These are phyloP conservation scores for Pyrenophora graminea DNA, from an alignment of 2,329 filamentous ascomycete species.

Conservation along the genomic window DNA sequence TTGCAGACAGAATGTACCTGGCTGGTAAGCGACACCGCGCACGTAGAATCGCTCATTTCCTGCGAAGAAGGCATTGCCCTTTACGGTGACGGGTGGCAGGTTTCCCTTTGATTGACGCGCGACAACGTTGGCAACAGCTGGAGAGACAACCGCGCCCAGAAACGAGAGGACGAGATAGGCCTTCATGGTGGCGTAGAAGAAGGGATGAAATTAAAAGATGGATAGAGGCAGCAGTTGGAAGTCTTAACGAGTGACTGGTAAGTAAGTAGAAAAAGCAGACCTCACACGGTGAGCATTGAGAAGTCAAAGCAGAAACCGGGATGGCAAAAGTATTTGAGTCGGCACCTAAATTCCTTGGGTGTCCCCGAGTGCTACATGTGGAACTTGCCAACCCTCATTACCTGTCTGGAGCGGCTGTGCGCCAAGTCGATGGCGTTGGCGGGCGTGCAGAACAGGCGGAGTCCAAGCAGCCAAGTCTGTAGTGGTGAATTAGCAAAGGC, in stretches of 20 bases:
- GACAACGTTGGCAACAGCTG: constrained; percentile 30
- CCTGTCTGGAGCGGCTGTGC: constrained; percentile 33
- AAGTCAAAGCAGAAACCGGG: constrained; percentile 21
- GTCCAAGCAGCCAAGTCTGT: constrained; percentile 38
- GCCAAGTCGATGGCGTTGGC: constrained; percentile 42
- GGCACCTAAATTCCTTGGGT: constrained; percentile 34
- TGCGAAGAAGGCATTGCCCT: constrained; percentile 68
- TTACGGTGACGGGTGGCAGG: constrained; percentile 60
- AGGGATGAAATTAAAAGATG: constrained; percentile 34
- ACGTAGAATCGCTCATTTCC: constrained; percentile 64
- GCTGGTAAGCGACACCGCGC: constrained; percentile 68
- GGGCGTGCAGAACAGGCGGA: constrained; percentile 29
- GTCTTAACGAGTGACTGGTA: constrained; percentile 46
- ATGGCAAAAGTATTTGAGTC: constrained; percentile 38
- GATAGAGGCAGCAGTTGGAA: constrained; percentile 26
- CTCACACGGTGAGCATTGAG: constrained; percentile 36
- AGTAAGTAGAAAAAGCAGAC: constrained; percentile 27
- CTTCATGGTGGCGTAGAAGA: constrained; percentile 35
- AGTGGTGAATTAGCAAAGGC: constrained; percentile 32
- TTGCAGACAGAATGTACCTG: constrained; percentile 52
- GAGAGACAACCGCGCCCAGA: constrained; percentile 32
- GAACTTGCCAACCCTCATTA: constrained; percentile 45
- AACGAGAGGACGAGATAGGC: constrained; percentile 32
- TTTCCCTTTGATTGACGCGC: constrained; percentile 43
- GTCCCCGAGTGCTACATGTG: constrained; percentile 33